These are phyloP conservation scores for Saitozyma sp. DNA, from an alignment of 768 basidiomycete genomes.

Conservation along the genomic window DNA sequence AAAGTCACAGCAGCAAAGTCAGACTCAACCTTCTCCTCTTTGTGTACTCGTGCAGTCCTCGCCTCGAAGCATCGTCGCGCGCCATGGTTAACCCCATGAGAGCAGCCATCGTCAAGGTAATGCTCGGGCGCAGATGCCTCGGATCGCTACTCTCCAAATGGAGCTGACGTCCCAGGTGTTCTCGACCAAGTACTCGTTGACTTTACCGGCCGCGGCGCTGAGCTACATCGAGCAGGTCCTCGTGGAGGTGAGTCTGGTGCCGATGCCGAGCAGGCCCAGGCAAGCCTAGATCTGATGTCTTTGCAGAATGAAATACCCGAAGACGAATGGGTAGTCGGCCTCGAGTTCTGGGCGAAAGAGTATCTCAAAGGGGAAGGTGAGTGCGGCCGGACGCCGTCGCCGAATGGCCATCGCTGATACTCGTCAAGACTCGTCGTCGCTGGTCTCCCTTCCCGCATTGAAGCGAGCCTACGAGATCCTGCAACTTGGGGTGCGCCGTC, in stretches of 20 bases:
- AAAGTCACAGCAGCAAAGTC: neutral
- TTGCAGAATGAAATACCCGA: slow-evolving; percentile 45
- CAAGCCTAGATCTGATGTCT: too few relatives aligned
- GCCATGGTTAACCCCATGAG: slow-evolving; percentile 39
- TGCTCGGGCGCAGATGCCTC: neutral
- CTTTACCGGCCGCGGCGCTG: slow-evolving; percentile 45
- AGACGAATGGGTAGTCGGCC: slow-evolving; percentile 45
- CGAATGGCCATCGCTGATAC: slow-evolving; percentile 4
- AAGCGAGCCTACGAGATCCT: slow-evolving; percentile 50
- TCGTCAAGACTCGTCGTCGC: slow-evolving; percentile 43
- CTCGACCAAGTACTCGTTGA: slow-evolving; percentile 51
- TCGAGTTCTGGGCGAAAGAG: slow-evolving; percentile 51
- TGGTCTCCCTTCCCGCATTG: slow-evolving; percentile 45
- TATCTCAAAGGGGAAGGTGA: slow-evolving; percentile 52
- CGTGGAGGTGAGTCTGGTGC: slow-evolving; percentile 32
- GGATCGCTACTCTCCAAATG: neutral
- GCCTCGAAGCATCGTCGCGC: too few relatives aligned
- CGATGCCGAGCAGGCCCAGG: neutral
- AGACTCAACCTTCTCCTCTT: neutral
- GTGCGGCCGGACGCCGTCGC: slow-evolving; percentile 1
- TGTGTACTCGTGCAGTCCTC: neutral
- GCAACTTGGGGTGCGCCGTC: slow-evolving; percentile 32
- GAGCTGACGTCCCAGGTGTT: slow-evolving; percentile 39
- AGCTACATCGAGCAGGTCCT: slow-evolving; percentile 48
- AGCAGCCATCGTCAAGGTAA: slow-evolving; percentile 47